A percentile compares a stretch with the other conserved stretches of the same genome.
Conservation (phyloP, 305 asterid species). For the Fraxinus floribunda region DNA sequence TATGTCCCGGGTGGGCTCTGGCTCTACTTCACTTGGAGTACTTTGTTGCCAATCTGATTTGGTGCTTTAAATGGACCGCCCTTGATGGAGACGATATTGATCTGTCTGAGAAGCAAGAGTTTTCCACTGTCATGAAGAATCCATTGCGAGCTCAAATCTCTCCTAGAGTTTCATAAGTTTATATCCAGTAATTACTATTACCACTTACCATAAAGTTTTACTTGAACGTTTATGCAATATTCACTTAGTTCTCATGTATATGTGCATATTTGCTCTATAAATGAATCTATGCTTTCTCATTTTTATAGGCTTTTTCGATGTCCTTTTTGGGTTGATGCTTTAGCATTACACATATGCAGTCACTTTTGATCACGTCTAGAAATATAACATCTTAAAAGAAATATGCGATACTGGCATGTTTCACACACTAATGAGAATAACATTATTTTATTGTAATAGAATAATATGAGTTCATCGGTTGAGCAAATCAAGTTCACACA, state of each 20-base stretch:
- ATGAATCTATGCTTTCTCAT: background rate
- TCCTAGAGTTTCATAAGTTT: slow-evolving; percentile 28
- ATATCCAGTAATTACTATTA: background rate
- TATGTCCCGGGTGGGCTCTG: slow-evolving; percentile 49
- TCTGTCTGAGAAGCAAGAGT: slow-evolving; percentile 53
- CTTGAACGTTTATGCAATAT: background rate
- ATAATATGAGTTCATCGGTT: too few species aligned
- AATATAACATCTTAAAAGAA: too few species aligned
- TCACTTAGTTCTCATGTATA: background rate
- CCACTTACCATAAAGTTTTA: background rate
- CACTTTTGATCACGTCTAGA: too few species aligned
- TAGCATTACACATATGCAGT: too few species aligned
- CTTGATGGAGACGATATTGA: slow-evolving; percentile 44
- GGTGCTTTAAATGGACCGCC: slow-evolving; percentile 49
- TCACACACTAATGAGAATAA: too few species aligned
- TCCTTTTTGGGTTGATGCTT: background rate
- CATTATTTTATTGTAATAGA: too few species aligned
- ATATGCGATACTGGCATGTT: too few species aligned
- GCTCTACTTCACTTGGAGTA: slow-evolving; percentile 73
- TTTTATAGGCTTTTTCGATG: background rate
- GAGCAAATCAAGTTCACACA: too few species aligned
- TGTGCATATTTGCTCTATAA: background rate
- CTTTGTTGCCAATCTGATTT: slow-evolving; percentile 63
- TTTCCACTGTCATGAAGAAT: slow-evolving; percentile 55
- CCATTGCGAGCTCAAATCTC: slow-evolving; percentile 45